Conservation (phyloP, 768 basidiomycete species). For the Serendipita vermifera region DNA sequence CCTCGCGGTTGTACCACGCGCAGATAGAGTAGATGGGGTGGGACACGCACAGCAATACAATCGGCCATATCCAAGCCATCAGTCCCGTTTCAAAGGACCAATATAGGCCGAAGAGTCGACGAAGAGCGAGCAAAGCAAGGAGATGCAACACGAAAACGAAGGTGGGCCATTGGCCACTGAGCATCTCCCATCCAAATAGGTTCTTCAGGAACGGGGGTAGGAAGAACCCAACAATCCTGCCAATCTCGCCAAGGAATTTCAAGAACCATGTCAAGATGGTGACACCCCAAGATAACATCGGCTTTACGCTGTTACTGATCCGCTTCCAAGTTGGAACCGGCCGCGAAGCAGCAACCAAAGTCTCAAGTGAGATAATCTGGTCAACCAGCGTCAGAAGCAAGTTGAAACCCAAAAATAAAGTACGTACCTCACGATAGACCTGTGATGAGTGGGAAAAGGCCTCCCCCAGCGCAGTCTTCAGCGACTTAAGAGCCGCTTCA, state of each 20-base stretch:
- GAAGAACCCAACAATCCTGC: not conserved
- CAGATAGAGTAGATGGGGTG: not conserved
- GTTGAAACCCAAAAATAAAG: too few species aligned
- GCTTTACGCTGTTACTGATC: conserved; percentile 1
- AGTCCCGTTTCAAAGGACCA: not conserved
- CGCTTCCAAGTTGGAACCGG: conserved; percentile 4
- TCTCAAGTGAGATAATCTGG: not conserved
- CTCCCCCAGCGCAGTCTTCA: not conserved
- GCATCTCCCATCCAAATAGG: conserved; percentile 3
- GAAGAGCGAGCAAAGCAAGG: not conserved
- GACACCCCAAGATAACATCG: not conserved
- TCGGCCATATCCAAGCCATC: not conserved
- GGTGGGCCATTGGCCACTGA: not conserved
- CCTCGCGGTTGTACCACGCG: not conserved
- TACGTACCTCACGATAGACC: not conserved
- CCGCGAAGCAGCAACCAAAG: not conserved
- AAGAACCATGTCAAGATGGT: not conserved
- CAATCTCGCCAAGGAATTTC: not conserved
- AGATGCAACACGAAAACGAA: not conserved
- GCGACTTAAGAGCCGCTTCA: not conserved
- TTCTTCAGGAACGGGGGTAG: not conserved
- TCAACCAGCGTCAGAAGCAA: too few species aligned
- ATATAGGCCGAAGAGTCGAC: not conserved
- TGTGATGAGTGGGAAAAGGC: not conserved
- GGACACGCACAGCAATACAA: not conserved